Evolutionary conservation across 768 basidiomycete species (phyloP), one percentile per base, ranked within the genome.

Genomic region (Suillus placidus): DNA sequence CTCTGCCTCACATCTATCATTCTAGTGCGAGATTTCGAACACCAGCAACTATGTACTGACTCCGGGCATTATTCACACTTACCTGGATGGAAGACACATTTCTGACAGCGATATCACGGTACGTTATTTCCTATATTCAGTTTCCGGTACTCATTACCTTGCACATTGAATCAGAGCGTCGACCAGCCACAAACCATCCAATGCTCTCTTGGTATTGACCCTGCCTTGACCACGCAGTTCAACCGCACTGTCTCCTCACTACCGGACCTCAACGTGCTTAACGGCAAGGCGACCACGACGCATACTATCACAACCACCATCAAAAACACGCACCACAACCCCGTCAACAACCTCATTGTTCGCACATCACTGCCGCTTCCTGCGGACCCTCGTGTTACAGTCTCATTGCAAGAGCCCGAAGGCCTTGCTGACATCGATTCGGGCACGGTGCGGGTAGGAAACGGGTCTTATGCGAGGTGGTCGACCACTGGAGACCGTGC

Each of bases 331-430:
- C 71, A 68, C 32, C n/a, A 49, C 5, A 60, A 66, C 6, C 45
- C 55, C 5, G 61, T 73, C 16, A 37, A 54, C 20, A 63, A 71
- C 0, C 51, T 71, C 10, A 10, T 78, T 55, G 67, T 77, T 42
- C 74, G 76, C 43, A 71, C 70, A 45, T 61, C 72, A 3, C 64
- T 78, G 13, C 76, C 76, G 7, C 54, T 76, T n/a, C 68, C 74
- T 9, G 38, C 69, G 2, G 71, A 79, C 60, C 65, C 71, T n/a
- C 67, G 70, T 6, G 64, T 79, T 52, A 74, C 74, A 62, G 70
- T 78, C 35, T 23, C 66, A 1, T 42, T 76, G 45, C 69, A 71
- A 62, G 73, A 78, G 32, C 77, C 77, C 16, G 54, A 32, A 3
- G 65, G 74, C 37, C 52, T 74, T 40, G 72, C 69, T 10, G 71